Conservation (phyloP, 2,329 filamentous ascomycete genomes). For the Rhytidhysteron rufulum region DNA sequence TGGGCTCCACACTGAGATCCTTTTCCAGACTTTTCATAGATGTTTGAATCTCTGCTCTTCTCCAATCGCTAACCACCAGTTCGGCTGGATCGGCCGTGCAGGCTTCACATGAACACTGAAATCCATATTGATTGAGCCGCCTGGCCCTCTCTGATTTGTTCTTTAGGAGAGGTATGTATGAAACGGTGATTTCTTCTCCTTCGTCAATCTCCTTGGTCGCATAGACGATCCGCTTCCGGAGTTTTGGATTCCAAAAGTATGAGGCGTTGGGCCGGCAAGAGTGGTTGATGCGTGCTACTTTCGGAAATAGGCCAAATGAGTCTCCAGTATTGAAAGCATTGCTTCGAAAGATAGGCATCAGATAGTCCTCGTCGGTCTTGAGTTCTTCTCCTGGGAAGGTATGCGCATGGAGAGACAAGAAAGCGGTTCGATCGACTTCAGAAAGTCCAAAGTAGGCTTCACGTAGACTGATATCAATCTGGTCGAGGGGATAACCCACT, state of each 20-base stretch:
- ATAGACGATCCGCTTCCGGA: conserved; percentile 30
- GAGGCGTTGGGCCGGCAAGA: conserved; percentile 34
- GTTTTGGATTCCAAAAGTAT: conserved; percentile 33
- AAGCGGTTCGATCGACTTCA: conserved; percentile 14
- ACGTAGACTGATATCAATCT: conserved; percentile 17
- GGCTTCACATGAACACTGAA: conserved; percentile 34
- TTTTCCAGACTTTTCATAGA: conserved; percentile 24
- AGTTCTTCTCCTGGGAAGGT: conserved; percentile 10
- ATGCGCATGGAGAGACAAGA: conserved; percentile 27
- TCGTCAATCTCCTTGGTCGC: conserved; percentile 32
- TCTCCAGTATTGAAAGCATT: conserved; percentile 33
- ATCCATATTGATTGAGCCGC: conserved; percentile 32
- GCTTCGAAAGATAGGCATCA: conserved; percentile 31
- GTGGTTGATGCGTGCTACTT: conserved; percentile 35
- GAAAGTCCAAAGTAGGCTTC: conserved; percentile 22
- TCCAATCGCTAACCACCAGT: conserved; percentile 21
- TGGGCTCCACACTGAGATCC: conserved; percentile 18
- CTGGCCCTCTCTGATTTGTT: conserved; percentile 25
- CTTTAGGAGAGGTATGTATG: conserved; percentile 35
- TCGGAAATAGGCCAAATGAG: conserved; percentile 29
- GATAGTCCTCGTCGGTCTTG: conserved; percentile 11
- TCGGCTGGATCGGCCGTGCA: conserved; percentile 24
- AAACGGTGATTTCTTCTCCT: conserved; percentile 39
- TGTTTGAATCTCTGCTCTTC: conserved; percentile 22
- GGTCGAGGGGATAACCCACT: conserved; percentile 21